phyloP scores from a whole-genome alignment of 805 yeast species.

The Isabelozyma gotoi region DNA sequence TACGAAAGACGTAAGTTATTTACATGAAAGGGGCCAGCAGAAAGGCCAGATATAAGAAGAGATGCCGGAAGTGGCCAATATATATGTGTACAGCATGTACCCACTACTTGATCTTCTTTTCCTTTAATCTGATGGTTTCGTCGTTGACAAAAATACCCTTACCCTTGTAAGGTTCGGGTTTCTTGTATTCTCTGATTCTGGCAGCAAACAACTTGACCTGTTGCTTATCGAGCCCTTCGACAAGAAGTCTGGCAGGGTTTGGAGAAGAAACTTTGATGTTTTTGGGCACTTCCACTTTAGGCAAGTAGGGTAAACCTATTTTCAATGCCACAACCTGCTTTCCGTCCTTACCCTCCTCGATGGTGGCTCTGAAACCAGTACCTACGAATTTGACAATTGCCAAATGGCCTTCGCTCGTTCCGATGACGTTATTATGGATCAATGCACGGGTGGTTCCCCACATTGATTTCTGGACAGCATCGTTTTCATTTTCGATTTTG shows the following conservation, averaged over 20 bases:
- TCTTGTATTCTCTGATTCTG: constrained; percentile 76
- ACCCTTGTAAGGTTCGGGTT: constrained; percentile 98
- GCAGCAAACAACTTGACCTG: constrained; percentile 88
- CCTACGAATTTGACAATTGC: constrained; percentile 88
- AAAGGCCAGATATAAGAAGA: too few species aligned
- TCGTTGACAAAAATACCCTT: constrained; percentile 92
- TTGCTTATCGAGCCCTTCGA: constrained; percentile 88
- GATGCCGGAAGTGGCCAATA: too few species aligned
- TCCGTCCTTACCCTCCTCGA: constrained; percentile 55
- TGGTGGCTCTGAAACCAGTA: constrained; percentile 90
- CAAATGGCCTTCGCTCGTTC: constrained; percentile 92
- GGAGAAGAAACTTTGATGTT: constrained; percentile 77
- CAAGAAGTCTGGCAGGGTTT: constrained; percentile 76
- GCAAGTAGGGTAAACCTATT: constrained; percentile 83
- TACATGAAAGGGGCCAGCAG: too few species aligned
- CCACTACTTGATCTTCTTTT: constrained; percentile 82
- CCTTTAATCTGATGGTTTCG: constrained; percentile 88
- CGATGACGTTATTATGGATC: constrained; percentile 73
- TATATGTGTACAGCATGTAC: too few species aligned
- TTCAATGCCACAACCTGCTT: constrained; percentile 67
- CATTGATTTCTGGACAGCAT: constrained; percentile 75
- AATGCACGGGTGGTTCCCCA: constrained; percentile 94
- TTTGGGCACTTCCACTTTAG: constrained; percentile 73
- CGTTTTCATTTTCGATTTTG: constrained; percentile 52
- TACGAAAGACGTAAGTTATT: too few species aligned